Base-by-base conservation (phyloP, 2,329 filamentous ascomycete genomes). In the Dendryphion nanum region DNA sequence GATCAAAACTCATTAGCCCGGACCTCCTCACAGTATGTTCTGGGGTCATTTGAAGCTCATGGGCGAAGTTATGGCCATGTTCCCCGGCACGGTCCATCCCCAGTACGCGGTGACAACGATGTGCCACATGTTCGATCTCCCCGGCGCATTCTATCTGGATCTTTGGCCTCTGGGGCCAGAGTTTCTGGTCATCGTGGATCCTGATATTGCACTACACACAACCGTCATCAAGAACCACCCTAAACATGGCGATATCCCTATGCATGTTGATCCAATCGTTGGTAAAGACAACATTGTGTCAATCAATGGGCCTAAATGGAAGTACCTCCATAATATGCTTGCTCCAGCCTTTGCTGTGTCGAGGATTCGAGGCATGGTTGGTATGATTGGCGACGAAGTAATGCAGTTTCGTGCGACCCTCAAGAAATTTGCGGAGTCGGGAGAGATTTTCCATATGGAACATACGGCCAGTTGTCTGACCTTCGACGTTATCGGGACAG, bases 111-210 rank as follows among this genome's bases (percentile, higher is more conserved):
- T 61, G 15, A 56, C 60, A 1, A 56, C 61, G 10, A 50, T 73
- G 23, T 54, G 56, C 21, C 55, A 63, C 23, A 53, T 63, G 30
- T 63, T 64, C 41, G 47, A 63, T n/a, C 40, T 64, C 12, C 57
- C 57, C 1, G 48, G 56, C 6, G 44, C 66, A 18, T 73, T 68
- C 49, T 73, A 73, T 42, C 35, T 74, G 4, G 71, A 75, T 42
- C 39, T 68, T 3, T 75, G 70, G 70, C 72, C 72, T 0, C 28
- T 68, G 5, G 58, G 55, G 2, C 52, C 48, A 5, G 46, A 52
- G 1, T 47, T 55, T 10, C 23, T 58, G n/a, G 50, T 69, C 7
- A 57, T 71, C 2, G 57, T 61, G 15, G 61, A 68, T 36, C 59
- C 66, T 5, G 61, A 68, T n/a, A 44, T 68, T 23, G 54, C 63